Base-by-base conservation (phyloP, 176 grass and related monocot genomes). In the Avena insularis region DNA sequence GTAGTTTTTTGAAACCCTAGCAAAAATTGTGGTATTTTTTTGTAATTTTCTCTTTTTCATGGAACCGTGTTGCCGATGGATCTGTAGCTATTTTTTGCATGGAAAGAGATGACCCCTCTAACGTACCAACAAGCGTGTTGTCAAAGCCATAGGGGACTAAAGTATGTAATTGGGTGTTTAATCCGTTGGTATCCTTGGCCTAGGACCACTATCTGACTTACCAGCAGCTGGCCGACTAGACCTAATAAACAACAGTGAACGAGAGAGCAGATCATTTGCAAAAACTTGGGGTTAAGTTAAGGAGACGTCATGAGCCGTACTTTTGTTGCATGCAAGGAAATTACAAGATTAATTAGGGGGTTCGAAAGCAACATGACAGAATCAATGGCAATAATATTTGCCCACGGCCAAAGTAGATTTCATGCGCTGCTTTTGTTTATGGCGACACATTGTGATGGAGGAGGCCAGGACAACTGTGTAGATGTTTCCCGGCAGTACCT, bases 101-200 rank as follows among this genome's bases (percentile, higher is more conserved):
- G 60, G 57, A 75, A 64, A 53, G 46, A 64, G 68, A 64, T 3
- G 57, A 50, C 40, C 35, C 12, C 65, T 62, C 38, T 15, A n/a
- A 47, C 6, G 29, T 68, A 85, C 84, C 19, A 17, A 21, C 48
- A 90, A 40, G 69, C 83, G 77, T 90, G 78, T 27, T 76, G 59
- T 38, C 69, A 49, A 89, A 89, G 77, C 16, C 77, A 89, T 35
- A 40, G 4, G 17, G 66, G 81, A 76, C 33, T 79, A 40, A 73
- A 73, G 4, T 8, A 21, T 53, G 43, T 31, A 10, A 60, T 40
- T 38, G 50, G 51, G 57, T 58, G 83, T 81, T 75, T 81, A 81
- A 83, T 85, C 83, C 8, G 8, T n/a, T 47, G 63, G 57, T 66
- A 79, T 82, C 20, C 19, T 12, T 14, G 23, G 50, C 43, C 16